Conservation (phyloP, 2,329 filamentous ascomycete genomes). For the Passalora sequoiae region DNA sequence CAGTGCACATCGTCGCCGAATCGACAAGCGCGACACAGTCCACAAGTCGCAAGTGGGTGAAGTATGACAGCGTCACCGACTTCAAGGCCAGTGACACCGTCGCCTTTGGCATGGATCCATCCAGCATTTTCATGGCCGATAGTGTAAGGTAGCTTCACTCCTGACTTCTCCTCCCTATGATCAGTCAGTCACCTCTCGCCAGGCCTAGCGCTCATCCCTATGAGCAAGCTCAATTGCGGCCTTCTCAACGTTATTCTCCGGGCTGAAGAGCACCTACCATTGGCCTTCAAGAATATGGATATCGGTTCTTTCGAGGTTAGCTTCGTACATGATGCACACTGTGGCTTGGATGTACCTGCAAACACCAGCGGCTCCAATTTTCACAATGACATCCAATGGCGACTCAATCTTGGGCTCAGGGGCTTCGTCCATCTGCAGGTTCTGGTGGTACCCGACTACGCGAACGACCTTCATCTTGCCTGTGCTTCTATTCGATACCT, state of each 20-base stretch:
- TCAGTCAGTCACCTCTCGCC: too few relatives aligned
- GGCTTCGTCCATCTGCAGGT: slow-evolving; percentile 23
- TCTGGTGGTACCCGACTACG: slow-evolving; percentile 26
- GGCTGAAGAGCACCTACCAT: too few relatives aligned
- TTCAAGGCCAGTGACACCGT: slow-evolving; percentile 19
- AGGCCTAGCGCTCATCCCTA: too few relatives aligned
- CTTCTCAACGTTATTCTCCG: too few relatives aligned
- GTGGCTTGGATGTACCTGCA: slow-evolving; percentile 15
- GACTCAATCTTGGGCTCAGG: slow-evolving; percentile 20
- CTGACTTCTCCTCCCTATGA: slow-evolving; percentile 23
- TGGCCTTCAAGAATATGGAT: slow-evolving; percentile 27
- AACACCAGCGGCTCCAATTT: slow-evolving; percentile 27
- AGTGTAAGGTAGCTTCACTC: slow-evolving; percentile 24
- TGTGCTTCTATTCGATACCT: too few relatives aligned
- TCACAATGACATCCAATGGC: slow-evolving; percentile 26
- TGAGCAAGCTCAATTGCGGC: too few relatives aligned
- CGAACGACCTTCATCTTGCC: slow-evolving; percentile 20
- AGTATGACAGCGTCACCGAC: slow-evolving; percentile 25
- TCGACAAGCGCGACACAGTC: slow-evolving; percentile 24
- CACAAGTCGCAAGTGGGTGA: slow-evolving; percentile 26
- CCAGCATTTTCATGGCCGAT: slow-evolving; percentile 28
- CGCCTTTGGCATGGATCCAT: slow-evolving; percentile 23
- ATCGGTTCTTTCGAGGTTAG: slow-evolving; percentile 22
- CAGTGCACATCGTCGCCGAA: slow-evolving; percentile 28
- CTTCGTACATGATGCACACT: too few relatives aligned